A percentile compares a stretch with the other conserved stretches of the same genome.
These are phyloP conservation scores for Alliaria petiolata DNA, from an alignment of 345 rosid genomes.

Conservation along the genomic window DNA sequence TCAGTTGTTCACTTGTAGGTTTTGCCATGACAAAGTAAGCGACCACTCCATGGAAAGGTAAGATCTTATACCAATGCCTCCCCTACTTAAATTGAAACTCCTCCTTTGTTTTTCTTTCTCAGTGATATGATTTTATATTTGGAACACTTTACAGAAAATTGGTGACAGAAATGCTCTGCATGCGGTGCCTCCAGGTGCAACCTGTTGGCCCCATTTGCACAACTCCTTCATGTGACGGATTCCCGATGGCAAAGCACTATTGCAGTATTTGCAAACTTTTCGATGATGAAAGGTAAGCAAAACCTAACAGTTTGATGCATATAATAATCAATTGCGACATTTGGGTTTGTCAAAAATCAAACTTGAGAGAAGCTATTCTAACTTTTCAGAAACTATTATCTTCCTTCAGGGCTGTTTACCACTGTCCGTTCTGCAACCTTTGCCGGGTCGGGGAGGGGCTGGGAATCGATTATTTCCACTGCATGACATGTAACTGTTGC, in stretches of 20 bases:
- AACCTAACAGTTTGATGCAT: not conserved
- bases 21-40: conserved; percentile 88
- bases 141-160: conserved; percentile 49
- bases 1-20: conserved; percentile 70
- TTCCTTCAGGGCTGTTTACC: conserved; percentile 66
- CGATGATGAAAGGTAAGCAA: conserved; percentile 77
- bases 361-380: conserved; percentile 7
- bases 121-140: not conserved
- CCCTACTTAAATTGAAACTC: not conserved
- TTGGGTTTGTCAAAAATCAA: not conserved
- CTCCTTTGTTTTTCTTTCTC: not conserved
- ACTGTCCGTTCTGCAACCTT: conserved; percentile 90
- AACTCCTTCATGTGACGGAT: conserved; percentile 60
- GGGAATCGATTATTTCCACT: conserved; percentile 83
- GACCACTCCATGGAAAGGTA: conserved; percentile 94
- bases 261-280: conserved; percentile 91
- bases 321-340: not conserved
- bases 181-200: conserved; percentile 75
- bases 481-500: conserved; percentile 97
- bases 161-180: conserved; percentile 87
- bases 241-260: conserved; percentile 79
- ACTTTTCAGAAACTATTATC: conserved; percentile 4
- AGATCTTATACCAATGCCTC: not conserved
- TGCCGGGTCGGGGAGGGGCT: conserved; percentile 91
- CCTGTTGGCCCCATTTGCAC: conserved; percentile 70